phyloP scores from a whole-genome alignment of 1,284 basidiomycete genomes.

The Pseudozyma tsukubaensis region DNA sequence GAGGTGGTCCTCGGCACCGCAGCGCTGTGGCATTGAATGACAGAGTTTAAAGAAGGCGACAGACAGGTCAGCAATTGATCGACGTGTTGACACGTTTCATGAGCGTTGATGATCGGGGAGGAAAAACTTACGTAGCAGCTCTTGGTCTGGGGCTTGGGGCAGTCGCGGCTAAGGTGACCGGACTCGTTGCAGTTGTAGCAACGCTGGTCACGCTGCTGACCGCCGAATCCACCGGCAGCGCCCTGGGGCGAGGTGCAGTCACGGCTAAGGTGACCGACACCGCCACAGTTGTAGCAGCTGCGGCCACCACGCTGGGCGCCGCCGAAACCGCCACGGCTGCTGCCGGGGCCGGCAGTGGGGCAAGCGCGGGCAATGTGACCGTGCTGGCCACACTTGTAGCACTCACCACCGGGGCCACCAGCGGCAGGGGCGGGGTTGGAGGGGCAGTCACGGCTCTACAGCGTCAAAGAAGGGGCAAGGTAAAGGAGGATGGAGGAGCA shows the following conservation, averaged over 20 bases:
- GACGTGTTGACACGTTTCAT: background rate
- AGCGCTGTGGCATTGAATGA: constrained; percentile 18
- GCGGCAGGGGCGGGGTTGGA: constrained; percentile 36
- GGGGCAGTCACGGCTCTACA: constrained; percentile 64
- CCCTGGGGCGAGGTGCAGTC: constrained; percentile 61
- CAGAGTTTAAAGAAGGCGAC: background rate
- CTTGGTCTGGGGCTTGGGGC: constrained; percentile 60
- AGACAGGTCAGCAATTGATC: background rate
- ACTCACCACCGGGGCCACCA: constrained; percentile 55
- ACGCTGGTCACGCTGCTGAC: constrained; percentile 63
- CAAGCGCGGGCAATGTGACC: constrained; percentile 65
- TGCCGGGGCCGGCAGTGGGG: constrained; percentile 44
- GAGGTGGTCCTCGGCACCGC: constrained; percentile 53
- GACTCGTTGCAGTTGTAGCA: constrained; percentile 67
- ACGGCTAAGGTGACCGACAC: constrained; percentile 63
- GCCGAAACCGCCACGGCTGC: constrained; percentile 36
- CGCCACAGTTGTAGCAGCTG: constrained; percentile 67
- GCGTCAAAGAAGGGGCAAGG: background rate
- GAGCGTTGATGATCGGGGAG: background rate
- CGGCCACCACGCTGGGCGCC: constrained; percentile 45
- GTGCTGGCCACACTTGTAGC: constrained; percentile 62
- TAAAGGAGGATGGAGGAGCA: background rate
- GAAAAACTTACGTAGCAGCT: constrained; percentile 57
- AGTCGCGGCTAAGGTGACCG: constrained; percentile 64
- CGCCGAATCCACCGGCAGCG: constrained; percentile 31